Evolutionary conservation across 2,329 filamentous ascomycete species (phyloP), one percentile per base, ranked within the genome.

Genomic region (Penicillium freii): DNA sequence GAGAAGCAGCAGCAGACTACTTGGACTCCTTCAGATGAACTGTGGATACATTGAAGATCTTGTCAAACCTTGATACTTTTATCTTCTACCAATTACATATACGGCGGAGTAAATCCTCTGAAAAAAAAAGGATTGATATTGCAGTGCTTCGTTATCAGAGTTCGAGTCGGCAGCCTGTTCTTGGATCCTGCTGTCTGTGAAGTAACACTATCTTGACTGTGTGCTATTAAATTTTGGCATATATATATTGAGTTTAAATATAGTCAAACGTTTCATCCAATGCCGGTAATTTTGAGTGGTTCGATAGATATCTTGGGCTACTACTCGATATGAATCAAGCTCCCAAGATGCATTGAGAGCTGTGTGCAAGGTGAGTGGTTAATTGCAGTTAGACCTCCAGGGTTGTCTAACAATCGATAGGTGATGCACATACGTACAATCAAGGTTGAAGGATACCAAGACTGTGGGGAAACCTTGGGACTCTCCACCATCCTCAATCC

Each of bases 401-500:
- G 21, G 21, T 2, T 6, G 33, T 15, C 31, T 34, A 23, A 46
- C 11, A 33, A 29, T 27, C 3, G 25, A n/a, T 17, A 25, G 21
- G 17, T 29, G 42, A 44, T 44, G 42, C 42, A 19, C 10, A 19
- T 23, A 23, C 19, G 33, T 48, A 27, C 21, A 38, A 50, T 27
- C 33, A 50, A 25, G 34, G 47, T 39, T 50, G 17, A 39, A 31
- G 36, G 15, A 39, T 45, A 46, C 51, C 42, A 39, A 55, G 45
- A 49, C 36, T 50, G 52, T 43, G 52, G 46, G 52, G 46, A 50
- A 48, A 23, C 31, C 31, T 33, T 25, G 23, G 23, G 13, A 6
- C 45, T 43, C 45, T 36, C 52, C 52, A 48, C 43, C 48, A 54
- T 17, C 36, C n/a, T 27, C n/a, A 47, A 34, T n/a, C 21, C 6